Evolutionary conservation across 2,329 filamentous ascomycete genomes (phyloP).

Genomic region (Myriosclerotinia curreyana): DNA sequence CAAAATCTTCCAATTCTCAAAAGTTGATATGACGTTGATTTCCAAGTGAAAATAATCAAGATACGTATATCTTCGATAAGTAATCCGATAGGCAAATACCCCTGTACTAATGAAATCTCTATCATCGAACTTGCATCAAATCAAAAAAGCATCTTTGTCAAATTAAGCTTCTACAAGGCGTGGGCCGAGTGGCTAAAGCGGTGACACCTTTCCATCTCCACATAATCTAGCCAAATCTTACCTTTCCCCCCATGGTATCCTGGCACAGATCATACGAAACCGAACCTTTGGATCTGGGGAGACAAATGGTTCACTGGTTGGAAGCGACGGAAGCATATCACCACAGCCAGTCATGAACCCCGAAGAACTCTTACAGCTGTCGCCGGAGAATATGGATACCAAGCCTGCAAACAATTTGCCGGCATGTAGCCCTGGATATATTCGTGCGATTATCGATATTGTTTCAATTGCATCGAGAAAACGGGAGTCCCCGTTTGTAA

Average conservation of each 20-base stretch:
- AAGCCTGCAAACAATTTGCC: not conserved
- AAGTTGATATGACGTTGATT: constrained; percentile 8
- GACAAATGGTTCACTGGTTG: constrained; percentile 1
- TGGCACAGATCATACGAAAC: constrained; percentile 7
- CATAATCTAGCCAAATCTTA: not conserved
- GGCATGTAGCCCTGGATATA: not conserved
- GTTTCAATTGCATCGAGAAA: not conserved
- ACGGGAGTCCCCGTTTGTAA: not conserved
- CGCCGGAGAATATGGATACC: not conserved
- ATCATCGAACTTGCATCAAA: constrained; percentile 11
- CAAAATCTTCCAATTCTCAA: not conserved
- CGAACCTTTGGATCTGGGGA: not conserved
- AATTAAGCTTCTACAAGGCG: constrained; percentile 17
- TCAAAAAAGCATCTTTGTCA: constrained; percentile 11
- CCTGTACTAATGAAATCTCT: constrained; percentile 17
- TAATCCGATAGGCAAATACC: constrained; percentile 14
- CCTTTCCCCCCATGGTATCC: constrained; percentile 10
- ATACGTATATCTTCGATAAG: constrained; percentile 12
- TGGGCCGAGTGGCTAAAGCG: constrained; percentile 18
- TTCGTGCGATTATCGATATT: not conserved
- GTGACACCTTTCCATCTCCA: constrained; percentile 15
- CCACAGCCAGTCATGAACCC: constrained; percentile 8
- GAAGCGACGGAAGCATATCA: not conserved
- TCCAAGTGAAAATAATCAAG: not conserved
- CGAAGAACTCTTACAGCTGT: not conserved